Base-by-base conservation (phyloP, 805 yeast species). In the Metschnikowia picachoensis region DNA sequence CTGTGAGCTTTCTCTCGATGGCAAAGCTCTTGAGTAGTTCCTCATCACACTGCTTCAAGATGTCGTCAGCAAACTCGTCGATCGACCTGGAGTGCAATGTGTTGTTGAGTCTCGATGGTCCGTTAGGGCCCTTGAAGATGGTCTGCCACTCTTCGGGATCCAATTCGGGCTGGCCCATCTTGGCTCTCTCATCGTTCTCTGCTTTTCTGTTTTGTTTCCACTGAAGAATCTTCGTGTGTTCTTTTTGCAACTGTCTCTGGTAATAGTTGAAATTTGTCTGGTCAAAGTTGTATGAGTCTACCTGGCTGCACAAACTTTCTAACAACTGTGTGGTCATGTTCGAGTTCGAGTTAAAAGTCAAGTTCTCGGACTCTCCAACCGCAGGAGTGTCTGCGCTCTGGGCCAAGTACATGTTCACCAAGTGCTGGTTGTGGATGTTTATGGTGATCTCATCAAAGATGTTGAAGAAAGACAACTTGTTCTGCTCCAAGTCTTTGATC, bases 201-300 rank as follows among this genome's bases (percentile, higher is more conserved):
- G 76, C 72, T 64, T 78, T 77, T 61, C 86, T 72, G 64, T 79
- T 81, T 59, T 78, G 81, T 61, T 83, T 83, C 91, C 92, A 87
- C 61, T 82, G 87, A 52, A 74, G 72, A 53, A 87, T 76, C 70
- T 83, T 85, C 49, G 80, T 67, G 63, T 76, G 71, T 62, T 87
- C 95, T 62, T 89, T 78, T 39, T 82, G 77, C 49, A 80, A 72
- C 57, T 80, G 83, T 71, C 95, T 81, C 69, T 86, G 94, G 72
- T 79, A 85, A 68, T 83, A 86, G 72, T 85, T 84, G 74, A 84
- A 82, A 67, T 83, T 86, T 55, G 84, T 83, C 63, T 85, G 87
- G 62, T 84, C 90, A 63, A 83, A 83, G 69, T 83, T 83, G 70
- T 80, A 82, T 40, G 84, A 82, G 64, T 87, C 94, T 35, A 87